Conservation (phyloP, 805 yeast species). For the Candida dajiaensis region DNA sequence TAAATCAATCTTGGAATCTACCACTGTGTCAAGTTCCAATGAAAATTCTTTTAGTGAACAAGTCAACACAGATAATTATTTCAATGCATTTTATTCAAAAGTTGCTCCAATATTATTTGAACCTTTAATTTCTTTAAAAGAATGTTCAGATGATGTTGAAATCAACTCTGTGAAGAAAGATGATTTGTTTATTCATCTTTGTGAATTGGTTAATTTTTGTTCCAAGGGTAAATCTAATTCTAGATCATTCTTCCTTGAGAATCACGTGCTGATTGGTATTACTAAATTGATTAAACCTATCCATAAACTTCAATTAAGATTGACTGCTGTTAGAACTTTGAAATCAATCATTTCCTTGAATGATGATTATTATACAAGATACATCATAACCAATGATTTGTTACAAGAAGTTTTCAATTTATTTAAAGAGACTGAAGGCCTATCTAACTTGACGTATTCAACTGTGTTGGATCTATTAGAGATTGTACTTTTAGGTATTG, state of each 20-base stretch:
- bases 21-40: slow-evolving; percentile 11
- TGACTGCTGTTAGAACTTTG: slow-evolving; percentile 66
- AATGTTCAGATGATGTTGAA: slow-evolving; percentile 1
- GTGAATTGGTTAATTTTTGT: slow-evolving; percentile 69
- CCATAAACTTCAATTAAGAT: slow-evolving; percentile 43
- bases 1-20: slow-evolving; percentile 58
- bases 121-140: slow-evolving; percentile 35
- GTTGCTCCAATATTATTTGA: slow-evolving; percentile 55
- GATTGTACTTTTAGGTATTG: slow-evolving; percentile 28
- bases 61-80: slow-evolving; percentile 38
- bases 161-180: slow-evolving; percentile 27
- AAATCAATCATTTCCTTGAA: slow-evolving; percentile 56
- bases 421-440: slow-evolving; percentile 40
- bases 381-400: slow-evolving; percentile 50
- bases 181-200: slow-evolving; percentile 47
- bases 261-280: slow-evolving; percentile 52
- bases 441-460: slow-evolving; percentile 66
- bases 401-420: slow-evolving; percentile 44
- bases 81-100: slow-evolving; percentile 53
- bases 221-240: slow-evolving; percentile 47
- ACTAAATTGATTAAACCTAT: slow-evolving; percentile 37
- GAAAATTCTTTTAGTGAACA: slow-evolving; percentile 19
- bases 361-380: slow-evolving; percentile 53
- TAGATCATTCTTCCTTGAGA: slow-evolving; percentile 57
- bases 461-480: slow-evolving; percentile 67